phyloP scores from a whole-genome alignment of 2,329 filamentous ascomycete species.

The Bipolaris cookei region DNA sequence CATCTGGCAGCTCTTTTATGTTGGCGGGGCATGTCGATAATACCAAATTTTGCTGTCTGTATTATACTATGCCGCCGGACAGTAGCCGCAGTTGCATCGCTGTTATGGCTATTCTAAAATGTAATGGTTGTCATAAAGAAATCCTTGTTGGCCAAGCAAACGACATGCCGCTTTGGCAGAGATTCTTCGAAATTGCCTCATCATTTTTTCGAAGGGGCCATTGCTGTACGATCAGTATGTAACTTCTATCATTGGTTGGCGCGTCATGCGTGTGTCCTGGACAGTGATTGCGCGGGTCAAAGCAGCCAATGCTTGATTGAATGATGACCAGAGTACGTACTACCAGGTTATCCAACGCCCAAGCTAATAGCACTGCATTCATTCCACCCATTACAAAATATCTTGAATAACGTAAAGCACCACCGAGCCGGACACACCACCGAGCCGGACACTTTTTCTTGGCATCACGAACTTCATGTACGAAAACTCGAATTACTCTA shows the following conservation, averaged over 20 bases:
- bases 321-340: background rate
- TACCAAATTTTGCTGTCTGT: background rate
- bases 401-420: too few species aligned
- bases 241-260: background rate
- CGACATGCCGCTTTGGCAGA: background rate
- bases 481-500: too few species aligned
- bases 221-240: background rate
- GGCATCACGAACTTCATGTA: too few species aligned
- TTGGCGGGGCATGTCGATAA: background rate
- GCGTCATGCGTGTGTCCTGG: background rate
- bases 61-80: too few species aligned
- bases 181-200: background rate
- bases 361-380: background rate
- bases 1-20: background rate
- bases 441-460: too few species aligned
- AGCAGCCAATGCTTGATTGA: background rate
- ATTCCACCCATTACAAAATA: background rate
- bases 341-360: background rate
- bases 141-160: background rate
- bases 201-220: background rate
- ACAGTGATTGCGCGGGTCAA: background rate
- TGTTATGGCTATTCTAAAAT: background rate
- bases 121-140: too few species aligned
- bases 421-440: too few species aligned
- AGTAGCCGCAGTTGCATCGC: background rate